A percentile compares a stretch with the other conserved stretches of the same genome.
These are phyloP conservation scores for Thalassiosira mediterranea DNA, from an alignment of 352 stramenopile genomes.

Conservation along the genomic window DNA sequence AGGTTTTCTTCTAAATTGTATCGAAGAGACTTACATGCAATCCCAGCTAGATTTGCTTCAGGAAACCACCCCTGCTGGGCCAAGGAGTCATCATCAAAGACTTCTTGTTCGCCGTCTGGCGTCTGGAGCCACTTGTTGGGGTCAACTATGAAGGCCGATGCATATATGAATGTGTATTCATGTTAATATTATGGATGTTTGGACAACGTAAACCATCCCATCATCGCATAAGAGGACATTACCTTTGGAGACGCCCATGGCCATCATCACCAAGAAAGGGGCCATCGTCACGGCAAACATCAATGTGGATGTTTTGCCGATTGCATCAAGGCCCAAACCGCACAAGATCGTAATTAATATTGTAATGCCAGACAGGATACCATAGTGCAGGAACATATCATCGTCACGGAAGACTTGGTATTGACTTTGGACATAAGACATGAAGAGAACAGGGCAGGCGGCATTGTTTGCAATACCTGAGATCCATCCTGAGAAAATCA, in stretches of 20 bases:
- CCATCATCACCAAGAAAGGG: slow-evolving; percentile 89
- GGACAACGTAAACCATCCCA: too few relatives aligned
- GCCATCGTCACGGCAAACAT: slow-evolving; percentile 85
- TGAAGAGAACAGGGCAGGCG: slow-evolving; percentile 86
- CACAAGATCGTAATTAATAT: slow-evolving; percentile 73
- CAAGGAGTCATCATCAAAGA: slow-evolving; percentile 44
- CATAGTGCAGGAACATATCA: slow-evolving; percentile 46
- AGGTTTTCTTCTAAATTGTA: too few relatives aligned
- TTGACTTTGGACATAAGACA: slow-evolving; percentile 58
- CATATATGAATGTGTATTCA: slow-evolving; percentile 80
- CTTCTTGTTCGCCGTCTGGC: slow-evolving; percentile 38
- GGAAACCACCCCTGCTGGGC: slow-evolving; percentile 32
- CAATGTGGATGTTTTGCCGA: slow-evolving; percentile 83
- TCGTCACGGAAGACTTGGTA: slow-evolving; percentile 25
- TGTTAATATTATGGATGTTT: too few relatives aligned
- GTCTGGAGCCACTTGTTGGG: slow-evolving; percentile 44
- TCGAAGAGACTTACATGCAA: slow-evolving; percentile 69
- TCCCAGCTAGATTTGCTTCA: slow-evolving; percentile 44
- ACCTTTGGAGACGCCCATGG: slow-evolving; percentile 66
- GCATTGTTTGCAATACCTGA: slow-evolving; percentile 89
- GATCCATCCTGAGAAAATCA: slow-evolving; percentile 84
- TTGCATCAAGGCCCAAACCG: slow-evolving; percentile 85
- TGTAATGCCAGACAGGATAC: slow-evolving; percentile 61
- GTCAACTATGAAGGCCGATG: slow-evolving; percentile 60
- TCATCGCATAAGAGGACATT: too few relatives aligned